phyloP scores from a whole-genome alignment of 2,329 filamentous ascomycete genomes.

The Talaromyces sp. region DNA sequence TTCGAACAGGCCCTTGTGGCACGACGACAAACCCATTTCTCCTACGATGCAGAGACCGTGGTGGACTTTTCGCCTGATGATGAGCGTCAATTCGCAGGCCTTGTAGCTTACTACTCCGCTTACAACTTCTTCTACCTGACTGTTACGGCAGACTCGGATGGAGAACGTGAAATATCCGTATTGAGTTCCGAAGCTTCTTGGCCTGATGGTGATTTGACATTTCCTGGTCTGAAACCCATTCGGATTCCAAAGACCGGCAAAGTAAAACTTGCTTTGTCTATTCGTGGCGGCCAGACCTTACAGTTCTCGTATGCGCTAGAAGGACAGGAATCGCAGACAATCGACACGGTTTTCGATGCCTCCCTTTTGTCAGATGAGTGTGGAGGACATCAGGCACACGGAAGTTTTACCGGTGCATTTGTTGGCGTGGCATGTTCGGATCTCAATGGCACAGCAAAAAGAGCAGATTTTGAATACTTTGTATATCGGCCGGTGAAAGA shows the following conservation, averaged over 20 bases:
- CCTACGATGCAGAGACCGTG: conserved; percentile 17
- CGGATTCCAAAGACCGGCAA: conserved; percentile 14
- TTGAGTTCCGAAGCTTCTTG: conserved; percentile 16
- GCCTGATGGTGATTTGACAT: conserved; percentile 10
- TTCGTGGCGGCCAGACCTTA: conserved; percentile 14
- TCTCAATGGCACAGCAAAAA: conserved; percentile 13
- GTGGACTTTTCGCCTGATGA: conserved; percentile 13
- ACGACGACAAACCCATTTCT: conserved; percentile 17
- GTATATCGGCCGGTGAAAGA: conserved; percentile 15
- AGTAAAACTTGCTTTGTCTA: conserved; percentile 15
- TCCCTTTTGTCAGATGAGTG: conserved; percentile 16
- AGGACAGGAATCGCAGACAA: conserved; percentile 12
- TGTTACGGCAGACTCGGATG: conserved; percentile 14
- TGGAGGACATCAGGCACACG: conserved; percentile 16
- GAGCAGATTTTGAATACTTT: conserved; percentile 15
- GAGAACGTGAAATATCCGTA: conserved; percentile 14
- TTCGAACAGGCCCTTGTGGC: conserved; percentile 17
- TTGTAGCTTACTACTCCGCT: conserved; percentile 14
- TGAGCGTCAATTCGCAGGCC: conserved; percentile 15
- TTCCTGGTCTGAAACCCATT: neutral
- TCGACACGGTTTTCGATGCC: conserved; percentile 13
- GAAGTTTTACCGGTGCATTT: conserved; percentile 17
- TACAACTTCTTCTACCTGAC: conserved; percentile 18
- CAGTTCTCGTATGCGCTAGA: conserved; percentile 15
- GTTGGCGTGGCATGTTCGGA: conserved; percentile 18